These are phyloP conservation scores for Hyphodiscus sp. DNA, from an alignment of 2,329 filamentous ascomycete species.

Conservation along the genomic window DNA sequence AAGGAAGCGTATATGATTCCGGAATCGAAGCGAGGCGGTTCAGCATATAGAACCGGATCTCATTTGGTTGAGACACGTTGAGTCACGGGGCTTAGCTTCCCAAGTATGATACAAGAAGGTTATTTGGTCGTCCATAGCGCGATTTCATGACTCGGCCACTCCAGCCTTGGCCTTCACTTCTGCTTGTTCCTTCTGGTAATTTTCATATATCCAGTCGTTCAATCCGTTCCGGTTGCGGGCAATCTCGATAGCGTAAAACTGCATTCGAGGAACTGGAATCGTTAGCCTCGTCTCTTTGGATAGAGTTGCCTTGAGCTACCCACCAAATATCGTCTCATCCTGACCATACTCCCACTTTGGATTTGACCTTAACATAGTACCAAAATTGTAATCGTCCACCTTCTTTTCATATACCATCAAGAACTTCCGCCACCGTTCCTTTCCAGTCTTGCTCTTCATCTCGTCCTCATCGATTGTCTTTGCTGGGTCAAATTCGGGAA, in stretches of 20 bases:
- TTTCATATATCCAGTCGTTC: constrained; percentile 96
- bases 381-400: constrained; percentile 97
- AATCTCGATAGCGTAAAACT: constrained; percentile 76
- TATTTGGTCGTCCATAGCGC: not conserved
- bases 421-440: constrained; percentile 92
- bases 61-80: not conserved
- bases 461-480: constrained; percentile 79
- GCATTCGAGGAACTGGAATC: constrained; percentile 55
- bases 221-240: constrained; percentile 75
- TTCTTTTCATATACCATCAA: constrained; percentile 91
- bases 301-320: not conserved
- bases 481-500: constrained; percentile 86
- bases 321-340: constrained; percentile 87
- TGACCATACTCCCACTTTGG: constrained; percentile 80
- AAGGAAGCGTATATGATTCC: too few species aligned
- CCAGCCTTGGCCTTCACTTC: constrained; percentile 9
- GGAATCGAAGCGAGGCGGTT: too few species aligned
- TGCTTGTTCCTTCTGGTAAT: constrained; percentile 54
- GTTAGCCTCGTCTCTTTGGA: constrained; percentile 6
- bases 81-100: not conserved
- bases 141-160: not conserved
- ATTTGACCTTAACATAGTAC: constrained; percentile 79
- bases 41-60: too few species aligned
- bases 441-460: constrained; percentile 97
- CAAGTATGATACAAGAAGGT: not conserved